These are phyloP conservation scores for Mycena sanguinolenta DNA, from an alignment of 768 basidiomycete species.

Conservation along the genomic window DNA sequence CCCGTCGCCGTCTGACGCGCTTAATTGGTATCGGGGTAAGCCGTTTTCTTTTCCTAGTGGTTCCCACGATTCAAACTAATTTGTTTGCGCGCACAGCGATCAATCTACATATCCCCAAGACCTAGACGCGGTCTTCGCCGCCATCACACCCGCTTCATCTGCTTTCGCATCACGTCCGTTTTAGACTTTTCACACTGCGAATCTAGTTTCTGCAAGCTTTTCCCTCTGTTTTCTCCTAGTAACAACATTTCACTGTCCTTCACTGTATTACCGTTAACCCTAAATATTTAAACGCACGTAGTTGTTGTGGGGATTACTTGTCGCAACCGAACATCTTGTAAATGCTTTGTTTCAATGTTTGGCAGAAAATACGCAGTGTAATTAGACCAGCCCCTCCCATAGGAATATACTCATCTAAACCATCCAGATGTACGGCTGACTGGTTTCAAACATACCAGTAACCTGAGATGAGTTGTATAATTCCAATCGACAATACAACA, in stretches of 20 bases:
- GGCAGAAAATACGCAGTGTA: slow-evolving; percentile 25
- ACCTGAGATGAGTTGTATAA: no score
- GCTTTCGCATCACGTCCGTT: slow-evolving; percentile 24
- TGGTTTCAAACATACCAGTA: neutral
- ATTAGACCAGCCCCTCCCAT: slow-evolving; percentile 1
- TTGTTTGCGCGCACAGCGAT: slow-evolving; percentile 66
- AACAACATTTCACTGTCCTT: slow-evolving; percentile 27
- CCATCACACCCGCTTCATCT: slow-evolving; percentile 30
- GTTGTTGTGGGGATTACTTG: slow-evolving; percentile 30
- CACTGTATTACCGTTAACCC: slow-evolving; percentile 34
- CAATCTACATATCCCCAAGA: slow-evolving; percentile 89
- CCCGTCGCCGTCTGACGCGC: slow-evolving; percentile 84
- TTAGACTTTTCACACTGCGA: slow-evolving; percentile 32
- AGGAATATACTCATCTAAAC: neutral
- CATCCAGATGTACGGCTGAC: neutral
- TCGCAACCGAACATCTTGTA: slow-evolving; percentile 35
- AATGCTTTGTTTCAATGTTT: slow-evolving; percentile 36
- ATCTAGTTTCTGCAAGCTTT: slow-evolving; percentile 34
- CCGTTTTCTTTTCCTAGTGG: slow-evolving; percentile 9
- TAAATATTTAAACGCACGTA: slow-evolving; percentile 31
- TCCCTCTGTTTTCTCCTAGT: slow-evolving; percentile 17
- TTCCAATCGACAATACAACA: no score
- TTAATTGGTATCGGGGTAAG: slow-evolving; percentile 92
- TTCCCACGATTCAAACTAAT: slow-evolving; percentile 19
- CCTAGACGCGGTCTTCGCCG: slow-evolving; percentile 54